Percentiles rank a stretch among this genome's conserved stretches.
Evolutionary conservation across 169 alveolate genomes (phyloP).

Genomic region (Plasmodium gonderi): DNA sequence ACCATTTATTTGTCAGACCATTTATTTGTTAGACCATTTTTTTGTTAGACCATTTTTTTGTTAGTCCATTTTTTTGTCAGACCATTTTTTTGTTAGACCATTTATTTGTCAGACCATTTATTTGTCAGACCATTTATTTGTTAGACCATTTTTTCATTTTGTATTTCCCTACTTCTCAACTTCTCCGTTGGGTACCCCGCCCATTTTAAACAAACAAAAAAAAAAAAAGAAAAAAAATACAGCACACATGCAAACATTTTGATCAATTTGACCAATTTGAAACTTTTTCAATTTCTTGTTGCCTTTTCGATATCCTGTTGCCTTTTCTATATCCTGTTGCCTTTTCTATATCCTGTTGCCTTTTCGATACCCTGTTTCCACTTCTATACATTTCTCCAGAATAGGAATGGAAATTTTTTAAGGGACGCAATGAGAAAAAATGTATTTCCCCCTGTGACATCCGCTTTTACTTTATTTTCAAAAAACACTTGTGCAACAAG

Average conservation of each 20-base stretch:
- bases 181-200: too few relatives aligned
- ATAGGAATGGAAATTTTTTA: neutral
- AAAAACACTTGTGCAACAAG: neutral
- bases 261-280: neutral
- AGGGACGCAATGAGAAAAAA: conserved; percentile 10
- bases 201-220: too few relatives aligned
- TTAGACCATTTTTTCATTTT: neutral
- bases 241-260: neutral
- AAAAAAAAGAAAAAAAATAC: neutral
- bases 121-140: neutral
- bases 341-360: neutral
- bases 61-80: too few relatives aligned
- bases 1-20: too few relatives aligned
- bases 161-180: neutral
- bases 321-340: neutral
- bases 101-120: too few relatives aligned
- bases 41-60: too few relatives aligned
- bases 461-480: conserved; percentile 5
- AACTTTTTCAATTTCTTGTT: neutral
- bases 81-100: too few relatives aligned
- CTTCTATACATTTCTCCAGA: neutral
- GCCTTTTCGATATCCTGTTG: neutral
- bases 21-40: too few relatives aligned
- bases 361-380: neutral
- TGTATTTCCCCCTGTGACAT: neutral